These are phyloP conservation scores for Penicillium sp. DNA, from an alignment of 2,329 filamentous ascomycete species.

Conservation along the genomic window DNA sequence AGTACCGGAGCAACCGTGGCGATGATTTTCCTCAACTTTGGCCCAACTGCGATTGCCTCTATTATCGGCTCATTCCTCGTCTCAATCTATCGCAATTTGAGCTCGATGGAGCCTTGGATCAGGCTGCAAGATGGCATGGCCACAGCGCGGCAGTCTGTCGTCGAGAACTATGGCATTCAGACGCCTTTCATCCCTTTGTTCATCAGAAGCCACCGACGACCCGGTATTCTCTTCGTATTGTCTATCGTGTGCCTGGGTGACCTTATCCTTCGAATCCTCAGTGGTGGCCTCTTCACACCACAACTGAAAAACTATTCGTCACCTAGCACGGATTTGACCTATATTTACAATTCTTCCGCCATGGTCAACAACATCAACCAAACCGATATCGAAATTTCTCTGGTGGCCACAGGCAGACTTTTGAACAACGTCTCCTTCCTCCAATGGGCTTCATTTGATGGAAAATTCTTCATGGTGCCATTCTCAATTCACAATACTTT, in stretches of 20 bases:
- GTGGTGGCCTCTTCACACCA: conserved; percentile 32
- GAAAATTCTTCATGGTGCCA: conserved; percentile 18
- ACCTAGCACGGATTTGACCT: conserved; percentile 4
- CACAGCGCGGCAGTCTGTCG: conserved; percentile 16
- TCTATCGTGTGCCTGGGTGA: conserved; percentile 24
- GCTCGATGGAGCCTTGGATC: conserved; percentile 31
- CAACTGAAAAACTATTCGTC: conserved; percentile 12
- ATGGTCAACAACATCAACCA: background rate
- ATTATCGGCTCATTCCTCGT: conserved; percentile 26
- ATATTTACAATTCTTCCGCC: conserved; percentile 15
- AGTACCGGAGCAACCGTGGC: conserved; percentile 15
- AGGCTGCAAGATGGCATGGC: conserved; percentile 25
- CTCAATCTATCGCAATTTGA: conserved; percentile 30
- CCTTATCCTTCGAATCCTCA: conserved; percentile 23
- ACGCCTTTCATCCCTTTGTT: conserved; percentile 19
- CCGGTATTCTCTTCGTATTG: conserved; percentile 13
- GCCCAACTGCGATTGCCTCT: conserved; percentile 30
- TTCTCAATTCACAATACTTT: conserved; percentile 14
- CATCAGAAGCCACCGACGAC: conserved; percentile 8
- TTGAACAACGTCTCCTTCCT: conserved; percentile 12
- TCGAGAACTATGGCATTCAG: conserved; percentile 21
- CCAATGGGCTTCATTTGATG: conserved; percentile 8
- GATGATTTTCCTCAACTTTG: conserved; percentile 24
- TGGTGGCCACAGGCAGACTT: conserved; percentile 7
- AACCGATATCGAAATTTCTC: conserved; percentile 10